Base-by-base conservation (phyloP, 2,329 filamentous ascomycete species). In the Trichoderma simmonsii region DNA sequence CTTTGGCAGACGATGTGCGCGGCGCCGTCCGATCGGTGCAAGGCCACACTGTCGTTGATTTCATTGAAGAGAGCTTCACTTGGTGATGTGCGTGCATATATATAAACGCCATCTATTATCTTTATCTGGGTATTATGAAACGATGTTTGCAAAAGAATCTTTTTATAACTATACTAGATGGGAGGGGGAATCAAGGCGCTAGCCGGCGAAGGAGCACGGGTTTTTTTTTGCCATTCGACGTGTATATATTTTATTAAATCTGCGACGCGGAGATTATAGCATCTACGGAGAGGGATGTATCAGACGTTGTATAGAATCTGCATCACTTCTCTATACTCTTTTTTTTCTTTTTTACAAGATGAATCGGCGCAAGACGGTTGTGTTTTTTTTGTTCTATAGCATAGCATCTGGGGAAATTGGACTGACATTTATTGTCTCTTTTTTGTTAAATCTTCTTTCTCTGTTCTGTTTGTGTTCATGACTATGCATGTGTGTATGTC, bases 51-150 rank as follows among this genome's bases (percentile, higher is more conserved):
- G 89, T 91, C 56, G 85, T 95, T 18, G 91, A 94, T 79, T 93
- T 93, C 77, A 84, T 92, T 12, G 92, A 95, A 81, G 93, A 95
- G 82, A 90, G 88, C 73, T 95, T 95, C 77, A 91, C 89, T 1
- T 90, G 88, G 88, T 90, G 80, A 81, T 59, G 15, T 57, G 61
- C 36, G 24, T 24, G 39, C 39, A 43, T 43, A 43, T 39, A 43
- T 43, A 56, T 59, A 59, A 30, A 18, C 66, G 36, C 36, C 60
- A 65, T 65, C 15, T 54, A 34, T 43, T 54, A 61, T 36, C 21
- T 62, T 48, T 39, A 62, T 70, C 66, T 70, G 66, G 57, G 54
- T 51, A 51, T 48, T 69, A 62, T 69, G 66, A 62, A 69, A 69
- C 21, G 66, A 48, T 36, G 39, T 51, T 62, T 69, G 39, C 8